Conservation (phyloP, 2,329 filamentous ascomycete species). For the Eurotiales sp. region DNA sequence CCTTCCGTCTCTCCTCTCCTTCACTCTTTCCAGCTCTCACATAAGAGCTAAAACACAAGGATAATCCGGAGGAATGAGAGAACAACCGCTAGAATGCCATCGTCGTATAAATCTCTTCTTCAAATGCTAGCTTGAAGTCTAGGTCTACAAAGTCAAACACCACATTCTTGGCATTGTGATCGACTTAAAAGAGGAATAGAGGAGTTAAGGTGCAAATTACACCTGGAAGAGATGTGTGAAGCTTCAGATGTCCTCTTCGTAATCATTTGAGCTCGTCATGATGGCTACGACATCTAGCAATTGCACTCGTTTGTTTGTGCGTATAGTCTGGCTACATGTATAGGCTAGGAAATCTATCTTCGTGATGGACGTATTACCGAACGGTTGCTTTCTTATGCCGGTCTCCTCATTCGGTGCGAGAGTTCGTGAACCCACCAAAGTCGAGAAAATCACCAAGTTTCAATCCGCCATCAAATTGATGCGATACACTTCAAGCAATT, state of each 20-base stretch:
- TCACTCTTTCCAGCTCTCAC: too few species aligned
- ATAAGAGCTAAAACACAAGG: too few species aligned
- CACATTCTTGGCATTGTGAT: slow-evolving; percentile 38
- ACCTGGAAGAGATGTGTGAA: slow-evolving; percentile 39
- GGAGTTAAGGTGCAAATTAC: slow-evolving; percentile 33
- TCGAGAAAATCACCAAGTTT: slow-evolving; percentile 33
- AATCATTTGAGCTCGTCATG: slow-evolving; percentile 37
- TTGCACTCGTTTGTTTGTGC: slow-evolving; percentile 23
- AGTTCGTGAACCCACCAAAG: slow-evolving; percentile 47
- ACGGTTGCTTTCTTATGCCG: slow-evolving; percentile 31
- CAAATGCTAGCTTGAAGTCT: slow-evolving; percentile 23
- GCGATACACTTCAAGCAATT: slow-evolving; percentile 27
- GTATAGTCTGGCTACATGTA: slow-evolving; percentile 35
- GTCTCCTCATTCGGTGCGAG: slow-evolving; percentile 29
- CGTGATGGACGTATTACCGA: slow-evolving; percentile 42
- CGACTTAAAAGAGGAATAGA: slow-evolving; percentile 38
- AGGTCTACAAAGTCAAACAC: slow-evolving; percentile 29
- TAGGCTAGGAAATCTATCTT: slow-evolving; percentile 44
- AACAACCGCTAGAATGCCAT: too few species aligned
- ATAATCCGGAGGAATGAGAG: too few species aligned
- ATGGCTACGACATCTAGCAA: slow-evolving; percentile 32
- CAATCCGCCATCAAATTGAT: slow-evolving; percentile 38
- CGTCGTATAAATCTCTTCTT: background rate
- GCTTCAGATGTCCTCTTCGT: slow-evolving; percentile 44
- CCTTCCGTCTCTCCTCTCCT: too few species aligned